Conservation (phyloP, 2,329 filamentous ascomycete species). For the Incumbomyces delicatus region DNA sequence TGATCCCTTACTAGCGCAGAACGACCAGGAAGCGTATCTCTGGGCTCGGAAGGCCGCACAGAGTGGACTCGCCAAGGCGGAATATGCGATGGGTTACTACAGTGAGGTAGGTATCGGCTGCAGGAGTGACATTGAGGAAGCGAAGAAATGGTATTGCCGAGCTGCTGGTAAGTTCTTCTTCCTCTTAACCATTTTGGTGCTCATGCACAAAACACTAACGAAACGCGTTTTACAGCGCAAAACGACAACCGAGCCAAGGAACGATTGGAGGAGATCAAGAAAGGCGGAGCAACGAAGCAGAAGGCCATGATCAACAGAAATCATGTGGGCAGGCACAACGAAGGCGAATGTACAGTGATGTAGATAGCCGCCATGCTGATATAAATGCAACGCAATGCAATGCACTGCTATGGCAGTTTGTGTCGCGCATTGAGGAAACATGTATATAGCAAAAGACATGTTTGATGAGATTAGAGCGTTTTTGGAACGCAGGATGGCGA, state of each 20-base stretch:
- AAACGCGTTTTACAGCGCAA: constrained; percentile 60
- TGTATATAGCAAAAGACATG: too few species aligned
- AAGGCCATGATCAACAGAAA: constrained; percentile 73
- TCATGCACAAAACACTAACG: constrained; percentile 9
- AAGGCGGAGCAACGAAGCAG: constrained; percentile 60
- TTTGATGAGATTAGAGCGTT: too few species aligned
- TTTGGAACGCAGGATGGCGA: too few species aligned
- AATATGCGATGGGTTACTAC: constrained; percentile 98
- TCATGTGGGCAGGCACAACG: constrained; percentile 71
- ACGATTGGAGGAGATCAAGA: constrained; percentile 82
- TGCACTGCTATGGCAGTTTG: too few species aligned
- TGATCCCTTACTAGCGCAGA: constrained; percentile 79
- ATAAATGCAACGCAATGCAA: too few species aligned
- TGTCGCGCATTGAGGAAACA: too few species aligned
- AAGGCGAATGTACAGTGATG: constrained; percentile 83
- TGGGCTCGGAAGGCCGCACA: constrained; percentile 92
- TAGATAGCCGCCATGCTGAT: constrained; percentile 36
- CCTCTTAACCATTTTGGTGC: neutral
- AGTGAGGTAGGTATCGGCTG: constrained; percentile 91
- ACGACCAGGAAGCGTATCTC: constrained; percentile 89
- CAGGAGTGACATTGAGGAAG: constrained; percentile 78
- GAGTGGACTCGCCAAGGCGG: constrained; percentile 80
- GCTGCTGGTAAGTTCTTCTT: constrained; percentile 73
- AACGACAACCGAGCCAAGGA: constrained; percentile 90
- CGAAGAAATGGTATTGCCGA: constrained; percentile 95